phyloP scores from a whole-genome alignment of 2,329 filamentous ascomycete species.

The Diaporthe velutina region DNA sequence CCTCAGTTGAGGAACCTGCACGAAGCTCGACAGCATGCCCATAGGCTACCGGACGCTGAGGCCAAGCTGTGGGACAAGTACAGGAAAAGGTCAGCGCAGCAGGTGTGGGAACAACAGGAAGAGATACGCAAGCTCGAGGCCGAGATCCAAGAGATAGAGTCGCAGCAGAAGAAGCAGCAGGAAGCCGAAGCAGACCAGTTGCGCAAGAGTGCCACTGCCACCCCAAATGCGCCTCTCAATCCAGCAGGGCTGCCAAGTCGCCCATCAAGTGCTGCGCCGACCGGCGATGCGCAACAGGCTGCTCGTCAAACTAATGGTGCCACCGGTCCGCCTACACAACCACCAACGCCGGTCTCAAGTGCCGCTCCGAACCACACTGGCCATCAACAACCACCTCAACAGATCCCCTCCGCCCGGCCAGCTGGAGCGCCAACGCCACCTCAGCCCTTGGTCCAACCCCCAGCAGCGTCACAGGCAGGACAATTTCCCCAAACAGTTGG shows the following conservation, averaged over 20 bases:
- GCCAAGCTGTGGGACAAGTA: constrained; percentile 82
- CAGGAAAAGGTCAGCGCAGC: constrained; percentile 74
- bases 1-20: constrained; percentile 69
- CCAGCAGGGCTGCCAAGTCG: constrained; percentile 24
- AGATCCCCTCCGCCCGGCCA: constrained; percentile 23
- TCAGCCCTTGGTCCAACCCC: constrained; percentile 32
- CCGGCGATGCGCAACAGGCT: constrained; percentile 23
- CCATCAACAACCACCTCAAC: constrained; percentile 14
- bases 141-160: constrained; percentile 78
- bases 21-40: constrained; percentile 75
- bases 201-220: constrained; percentile 39
- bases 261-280: constrained; percentile 28
- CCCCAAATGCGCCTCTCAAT: constrained; percentile 21
- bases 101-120: constrained; percentile 82
- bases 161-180: constrained; percentile 53
- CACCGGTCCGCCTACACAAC: constrained; percentile 20
- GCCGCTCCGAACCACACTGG: constrained; percentile 15
- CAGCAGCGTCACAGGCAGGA: constrained; percentile 14
- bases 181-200: constrained; percentile 42
- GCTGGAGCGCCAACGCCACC: constrained; percentile 23
- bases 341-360: constrained; percentile 34
- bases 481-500: constrained; percentile 10
- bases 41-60: constrained; percentile 78
- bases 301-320: constrained; percentile 37
- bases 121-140: constrained; percentile 72